Percentiles rank a stretch among this genome's conserved stretches.
Conservation (phyloP, 2,329 filamentous ascomycete genomes). For the Neofusicoccum sp. region DNA sequence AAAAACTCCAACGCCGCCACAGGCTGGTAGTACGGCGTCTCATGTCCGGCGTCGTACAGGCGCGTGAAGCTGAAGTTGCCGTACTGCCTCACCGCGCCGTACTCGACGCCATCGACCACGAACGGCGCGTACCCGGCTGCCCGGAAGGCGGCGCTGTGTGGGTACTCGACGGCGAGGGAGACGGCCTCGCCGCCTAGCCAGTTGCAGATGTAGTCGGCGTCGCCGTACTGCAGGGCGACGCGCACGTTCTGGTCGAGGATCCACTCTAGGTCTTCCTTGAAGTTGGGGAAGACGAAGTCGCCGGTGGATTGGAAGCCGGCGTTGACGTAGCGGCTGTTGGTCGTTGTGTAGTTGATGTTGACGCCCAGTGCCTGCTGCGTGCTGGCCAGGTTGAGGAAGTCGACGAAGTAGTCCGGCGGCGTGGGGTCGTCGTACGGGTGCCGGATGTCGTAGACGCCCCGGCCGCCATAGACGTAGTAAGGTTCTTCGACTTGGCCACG, state of each 20-base stretch:
- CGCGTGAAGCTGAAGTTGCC: conserved; percentile 61
- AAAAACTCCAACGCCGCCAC: conserved; percentile 12
- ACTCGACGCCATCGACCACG: conserved; percentile 59
- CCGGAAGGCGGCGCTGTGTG: conserved; percentile 50
- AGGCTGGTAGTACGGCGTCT: conserved; percentile 38
- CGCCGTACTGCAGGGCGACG: conserved; percentile 37
- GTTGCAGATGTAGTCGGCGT: conserved; percentile 41
- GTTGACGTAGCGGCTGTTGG: conserved; percentile 48
- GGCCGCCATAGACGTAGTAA: conserved; percentile 33
- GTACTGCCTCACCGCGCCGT: conserved; percentile 70
- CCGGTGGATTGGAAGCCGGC: conserved; percentile 53
- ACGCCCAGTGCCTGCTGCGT: conserved; percentile 62
- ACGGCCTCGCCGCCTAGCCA: conserved; percentile 33
- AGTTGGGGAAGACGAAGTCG: conserved; percentile 59
- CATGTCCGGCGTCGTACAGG: conserved; percentile 54
- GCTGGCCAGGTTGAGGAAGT: conserved; percentile 57
- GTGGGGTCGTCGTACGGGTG: conserved; percentile 55
- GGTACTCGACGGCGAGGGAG: conserved; percentile 44
- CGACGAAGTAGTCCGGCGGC: conserved; percentile 58
- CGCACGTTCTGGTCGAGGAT: conserved; percentile 42
- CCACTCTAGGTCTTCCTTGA: conserved; percentile 44
- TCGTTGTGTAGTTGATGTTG: conserved; percentile 58
- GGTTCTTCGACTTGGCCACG: conserved; percentile 26
- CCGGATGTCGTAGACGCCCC: conserved; percentile 56
- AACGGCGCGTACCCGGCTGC: conserved; percentile 73